Evolutionary conservation across 192 early-diverging fungal genomes (phyloP).

Genomic region (Coemansia sp.): DNA sequence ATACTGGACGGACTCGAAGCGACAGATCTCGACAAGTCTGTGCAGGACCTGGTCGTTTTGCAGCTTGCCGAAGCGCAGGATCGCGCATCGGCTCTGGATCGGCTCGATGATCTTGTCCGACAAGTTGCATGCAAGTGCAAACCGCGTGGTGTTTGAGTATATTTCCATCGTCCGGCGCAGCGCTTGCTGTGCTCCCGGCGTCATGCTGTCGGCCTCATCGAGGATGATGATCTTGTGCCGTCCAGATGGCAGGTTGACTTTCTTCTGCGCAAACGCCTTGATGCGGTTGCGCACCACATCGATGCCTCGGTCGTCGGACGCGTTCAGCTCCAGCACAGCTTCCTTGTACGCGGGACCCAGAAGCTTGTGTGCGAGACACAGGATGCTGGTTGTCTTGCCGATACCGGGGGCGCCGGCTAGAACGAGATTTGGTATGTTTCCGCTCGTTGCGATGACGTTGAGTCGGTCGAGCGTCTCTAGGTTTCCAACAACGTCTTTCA

Average conservation of each 20-base stretch:
- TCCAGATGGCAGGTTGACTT: constrained; percentile 89
- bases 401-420: constrained; percentile 91
- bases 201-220: constrained; percentile 99
- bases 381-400: constrained; percentile 96
- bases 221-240: constrained; percentile 90
- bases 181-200: constrained; percentile 94
- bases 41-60: constrained; percentile 77
- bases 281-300: constrained; percentile 95
- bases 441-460: constrained; percentile 81
- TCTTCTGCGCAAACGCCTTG: constrained; percentile 99
- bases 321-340: constrained; percentile 95
- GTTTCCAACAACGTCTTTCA: constrained; percentile 95
- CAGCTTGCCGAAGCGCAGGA: constrained; percentile 83
- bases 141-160: constrained; percentile 93
- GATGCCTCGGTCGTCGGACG: constrained; percentile 96
- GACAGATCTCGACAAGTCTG: constrained; percentile 83
- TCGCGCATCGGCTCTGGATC: constrained; percentile 94
- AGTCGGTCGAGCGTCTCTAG: constrained; percentile 87
- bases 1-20: constrained; percentile 81
- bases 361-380: constrained; percentile 89
- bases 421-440: constrained; percentile 97
- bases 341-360: constrained; percentile 86
- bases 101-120: constrained; percentile 98
- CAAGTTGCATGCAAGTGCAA: constrained; percentile 95
- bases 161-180: constrained; percentile 98